Evolutionary conservation across 2,329 filamentous ascomycete species (phyloP), one percentile per base, ranked within the genome.

Genomic region (Talaromyces sp.): DNA sequence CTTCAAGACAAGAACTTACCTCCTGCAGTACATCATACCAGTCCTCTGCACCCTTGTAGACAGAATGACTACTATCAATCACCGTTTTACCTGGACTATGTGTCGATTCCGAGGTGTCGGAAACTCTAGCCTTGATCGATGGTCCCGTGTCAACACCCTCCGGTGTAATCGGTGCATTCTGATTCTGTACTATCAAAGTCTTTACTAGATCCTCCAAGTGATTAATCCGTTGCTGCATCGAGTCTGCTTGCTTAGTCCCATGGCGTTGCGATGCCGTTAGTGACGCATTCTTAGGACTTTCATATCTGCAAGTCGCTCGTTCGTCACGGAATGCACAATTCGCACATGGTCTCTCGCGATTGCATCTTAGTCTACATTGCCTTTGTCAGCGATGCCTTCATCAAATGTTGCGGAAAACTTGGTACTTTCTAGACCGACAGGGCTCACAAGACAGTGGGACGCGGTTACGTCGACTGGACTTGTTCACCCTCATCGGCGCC

Each of bases 141-240:
- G 5, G 23, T 35, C 31, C 58, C 8, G 31, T 35, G 8, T 37
- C 58, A 23, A 16, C 44, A 52, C 21, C 44, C 7, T n/a, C 58
- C 21, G 33, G 9, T 7, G 50, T 35, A n/a, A 40, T 4, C 9
- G 44, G 44, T 1, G 11, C n/a, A 3, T 52, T 35, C 4, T 35
- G 37, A 12, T 61, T 28, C n/a, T 61, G 59, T 3, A 37, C n/a
- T 33, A 98, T 97, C 73, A 98, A 78, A 35, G 91, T 96, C 68
- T 98, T 79, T 64, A 98, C 93, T 75, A 98, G 81, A 69, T 90
- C 90, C 83, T 98, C 93, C 68, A 98, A 83, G 70, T 93, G 87
- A 80, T 98, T 92, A 79, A 98, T 98, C 74, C 95, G 90, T 73
- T 96, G 96, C 80, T 98, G 93, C 93, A 98, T 97, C 77, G 97